Percentiles rank a stretch among this genome's conserved stretches.
phyloP scores from a whole-genome alignment of 768 basidiomycete genomes.

The Termitomyces sp. region DNA sequence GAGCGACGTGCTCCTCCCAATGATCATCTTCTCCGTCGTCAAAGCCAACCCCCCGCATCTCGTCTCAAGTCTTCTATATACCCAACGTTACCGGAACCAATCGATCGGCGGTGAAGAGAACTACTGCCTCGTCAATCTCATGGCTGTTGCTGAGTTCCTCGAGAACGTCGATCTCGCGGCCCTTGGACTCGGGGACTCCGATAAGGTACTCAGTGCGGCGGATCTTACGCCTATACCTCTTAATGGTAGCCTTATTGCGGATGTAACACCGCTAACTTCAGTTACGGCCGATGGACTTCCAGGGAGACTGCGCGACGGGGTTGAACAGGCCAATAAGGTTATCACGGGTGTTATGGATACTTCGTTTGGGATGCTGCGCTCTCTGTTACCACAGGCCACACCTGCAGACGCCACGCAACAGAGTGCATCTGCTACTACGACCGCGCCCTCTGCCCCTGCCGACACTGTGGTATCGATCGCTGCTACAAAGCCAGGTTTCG shows the following conservation, averaged over 20 bases:
- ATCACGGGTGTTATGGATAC: slow-evolving; percentile 87
- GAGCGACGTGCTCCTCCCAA: slow-evolving; percentile 85
- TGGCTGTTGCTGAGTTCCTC: slow-evolving; percentile 94
- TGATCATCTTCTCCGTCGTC: slow-evolving; percentile 93
- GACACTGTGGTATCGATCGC: slow-evolving; percentile 23
- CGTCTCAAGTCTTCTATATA: slow-evolving; percentile 62
- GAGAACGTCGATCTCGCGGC: slow-evolving; percentile 87
- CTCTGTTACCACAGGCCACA: slow-evolving; percentile 53
- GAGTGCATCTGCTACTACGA: not conserved
- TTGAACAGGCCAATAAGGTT: slow-evolving; percentile 80
- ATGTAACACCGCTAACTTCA: slow-evolving; percentile 37
- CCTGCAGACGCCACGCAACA: slow-evolving; percentile 10
- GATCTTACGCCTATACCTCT: slow-evolving; percentile 81
- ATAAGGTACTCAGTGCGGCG: slow-evolving; percentile 58
- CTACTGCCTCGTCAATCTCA: slow-evolving; percentile 90
- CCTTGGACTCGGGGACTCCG: slow-evolving; percentile 54
- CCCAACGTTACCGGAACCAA: slow-evolving; percentile 55
- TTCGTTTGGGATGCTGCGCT: slow-evolving; percentile 81
- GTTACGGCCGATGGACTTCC: slow-evolving; percentile 39
- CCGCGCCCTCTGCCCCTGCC: not conserved
- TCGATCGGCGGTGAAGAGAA: slow-evolving; percentile 74
- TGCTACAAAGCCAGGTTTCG: slow-evolving; percentile 45
- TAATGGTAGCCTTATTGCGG: slow-evolving; percentile 43
- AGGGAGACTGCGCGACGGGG: slow-evolving; percentile 58
- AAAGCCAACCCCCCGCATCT: slow-evolving; percentile 86